Percentiles rank a stretch among this genome's conserved stretches.
Conservation (phyloP, 805 yeast species). For the Pichia exigua region DNA sequence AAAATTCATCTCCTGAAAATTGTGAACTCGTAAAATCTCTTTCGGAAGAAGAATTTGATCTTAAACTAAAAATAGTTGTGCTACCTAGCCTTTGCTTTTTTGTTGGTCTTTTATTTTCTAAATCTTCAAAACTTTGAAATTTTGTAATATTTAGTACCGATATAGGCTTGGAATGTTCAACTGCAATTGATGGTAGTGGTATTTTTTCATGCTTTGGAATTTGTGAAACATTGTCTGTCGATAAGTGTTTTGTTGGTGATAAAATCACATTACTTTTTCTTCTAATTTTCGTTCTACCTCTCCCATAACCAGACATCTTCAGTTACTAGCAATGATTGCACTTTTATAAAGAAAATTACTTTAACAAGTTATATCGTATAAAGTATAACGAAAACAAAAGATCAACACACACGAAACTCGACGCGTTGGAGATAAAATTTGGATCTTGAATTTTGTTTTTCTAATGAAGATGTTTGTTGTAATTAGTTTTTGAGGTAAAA, state of each 20-base stretch:
- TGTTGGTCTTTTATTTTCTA: neutral
- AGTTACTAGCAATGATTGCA: neutral
- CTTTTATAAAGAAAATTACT: neutral
- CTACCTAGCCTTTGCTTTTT: neutral
- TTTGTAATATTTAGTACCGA: neutral
- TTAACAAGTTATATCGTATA: neutral
- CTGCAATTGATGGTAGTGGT: neutral
- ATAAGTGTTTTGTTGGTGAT: conserved; percentile 3
- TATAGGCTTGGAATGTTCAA: neutral
- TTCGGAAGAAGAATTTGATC: neutral
- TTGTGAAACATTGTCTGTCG: neutral
- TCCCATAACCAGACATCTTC: conserved; percentile 5
- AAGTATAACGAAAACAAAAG: neutral
- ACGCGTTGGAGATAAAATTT: neutral
- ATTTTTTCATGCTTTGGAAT: neutral
- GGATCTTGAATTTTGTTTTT: too few species aligned
- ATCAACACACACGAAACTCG: neutral
- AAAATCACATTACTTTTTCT: neutral
- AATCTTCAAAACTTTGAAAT: neutral
- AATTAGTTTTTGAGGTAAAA: neutral
- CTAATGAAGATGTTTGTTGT: too few species aligned
- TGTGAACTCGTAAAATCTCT: neutral
- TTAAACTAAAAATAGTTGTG: neutral
- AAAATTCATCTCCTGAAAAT: neutral
- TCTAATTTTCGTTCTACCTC: neutral